A percentile compares a stretch with the other conserved stretches of the same genome.
These are phyloP conservation scores for Saccharomycopsis sp. DNA, from an alignment of 805 yeast species.

Conservation along the genomic window DNA sequence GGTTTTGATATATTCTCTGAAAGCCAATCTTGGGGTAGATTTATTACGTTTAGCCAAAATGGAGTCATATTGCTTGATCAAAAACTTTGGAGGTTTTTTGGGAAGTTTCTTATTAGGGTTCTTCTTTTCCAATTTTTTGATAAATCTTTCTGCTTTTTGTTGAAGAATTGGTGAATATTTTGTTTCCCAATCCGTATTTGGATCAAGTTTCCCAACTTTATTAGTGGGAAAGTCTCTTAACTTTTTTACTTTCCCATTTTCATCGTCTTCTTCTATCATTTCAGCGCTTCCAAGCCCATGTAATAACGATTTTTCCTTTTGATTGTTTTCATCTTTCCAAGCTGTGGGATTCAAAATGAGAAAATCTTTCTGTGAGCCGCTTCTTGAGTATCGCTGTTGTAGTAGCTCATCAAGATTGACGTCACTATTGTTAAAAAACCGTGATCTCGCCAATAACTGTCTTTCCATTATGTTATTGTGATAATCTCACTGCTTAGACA, in stretches of 20 bases:
- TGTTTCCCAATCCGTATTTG: neutral
- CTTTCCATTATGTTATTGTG: no score
- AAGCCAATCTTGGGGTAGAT: no score
- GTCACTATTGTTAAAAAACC: constrained; percentile 11
- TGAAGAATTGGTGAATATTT: no score
- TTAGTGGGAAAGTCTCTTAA: neutral
- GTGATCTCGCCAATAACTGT: constrained; percentile 13
- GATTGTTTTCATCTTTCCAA: neutral
- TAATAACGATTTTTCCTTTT: constrained; percentile 1
- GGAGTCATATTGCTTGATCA: neutral
- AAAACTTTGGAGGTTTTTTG: no score
- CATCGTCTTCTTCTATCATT: neutral
- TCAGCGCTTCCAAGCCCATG: neutral
- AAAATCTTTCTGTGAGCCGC: constrained; percentile 13
- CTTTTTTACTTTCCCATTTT: neutral
- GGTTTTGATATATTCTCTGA: no score
- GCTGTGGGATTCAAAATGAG: constrained; percentile 15
- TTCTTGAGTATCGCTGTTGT: constrained; percentile 13
- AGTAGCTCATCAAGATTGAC: constrained; percentile 14
- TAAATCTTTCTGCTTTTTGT: neutral
- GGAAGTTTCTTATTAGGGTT: no score
- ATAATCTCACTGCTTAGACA: no score
- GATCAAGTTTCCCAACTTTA: constrained; percentile 1
- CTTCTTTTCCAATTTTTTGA: neutral
- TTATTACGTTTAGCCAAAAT: neutral